A percentile compares a stretch with the other conserved stretches of the same genome.
These are phyloP conservation scores for Globisporangium middletonii DNA, from an alignment of 352 stramenopile genomes.

Conservation along the genomic window DNA sequence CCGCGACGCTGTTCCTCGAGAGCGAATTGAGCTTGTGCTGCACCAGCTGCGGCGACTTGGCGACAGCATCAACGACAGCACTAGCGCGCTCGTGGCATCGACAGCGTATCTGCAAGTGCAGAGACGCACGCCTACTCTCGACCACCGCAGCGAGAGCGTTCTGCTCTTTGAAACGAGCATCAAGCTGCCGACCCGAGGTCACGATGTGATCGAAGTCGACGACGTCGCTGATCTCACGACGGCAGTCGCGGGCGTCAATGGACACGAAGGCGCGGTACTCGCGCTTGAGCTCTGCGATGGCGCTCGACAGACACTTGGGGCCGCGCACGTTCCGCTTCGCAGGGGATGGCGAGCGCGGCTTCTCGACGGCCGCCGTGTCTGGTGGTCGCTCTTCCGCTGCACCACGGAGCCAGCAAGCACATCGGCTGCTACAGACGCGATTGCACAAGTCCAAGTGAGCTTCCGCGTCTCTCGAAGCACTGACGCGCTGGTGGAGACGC, in stretches of 20 bases:
- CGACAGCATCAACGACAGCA: background rate
- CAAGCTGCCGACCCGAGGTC: background rate
- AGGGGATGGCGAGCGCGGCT: slow-evolving; percentile 20
- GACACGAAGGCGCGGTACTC: slow-evolving; percentile 12
- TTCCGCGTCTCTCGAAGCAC: slow-evolving; percentile 4
- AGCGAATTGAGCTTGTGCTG: slow-evolving; percentile 19
- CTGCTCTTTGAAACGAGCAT: slow-evolving; percentile 4
- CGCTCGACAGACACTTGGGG: slow-evolving; percentile 11
- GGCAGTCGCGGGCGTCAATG: background rate
- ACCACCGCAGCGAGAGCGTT: background rate
- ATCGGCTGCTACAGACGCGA: background rate
- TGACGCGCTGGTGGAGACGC: background rate
- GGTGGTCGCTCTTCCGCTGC: slow-evolving; percentile 5
- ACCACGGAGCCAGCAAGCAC: background rate
- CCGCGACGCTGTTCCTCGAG: background rate
- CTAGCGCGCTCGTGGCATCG: background rate
- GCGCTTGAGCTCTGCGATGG: slow-evolving; percentile 19
- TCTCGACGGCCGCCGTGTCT: background rate
- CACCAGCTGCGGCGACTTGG: slow-evolving; percentile 13
- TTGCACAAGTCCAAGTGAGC: slow-evolving; percentile 7
- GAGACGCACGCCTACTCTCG: background rate
- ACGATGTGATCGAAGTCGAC: slow-evolving; percentile 8
- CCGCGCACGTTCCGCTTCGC: slow-evolving; percentile 26
- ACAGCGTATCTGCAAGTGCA: slow-evolving; percentile 2
- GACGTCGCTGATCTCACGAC: slow-evolving; percentile 19